Evolutionary conservation across 345 rosid genomes (phyloP).

Genomic region (Hypericum androsaemum): DNA sequence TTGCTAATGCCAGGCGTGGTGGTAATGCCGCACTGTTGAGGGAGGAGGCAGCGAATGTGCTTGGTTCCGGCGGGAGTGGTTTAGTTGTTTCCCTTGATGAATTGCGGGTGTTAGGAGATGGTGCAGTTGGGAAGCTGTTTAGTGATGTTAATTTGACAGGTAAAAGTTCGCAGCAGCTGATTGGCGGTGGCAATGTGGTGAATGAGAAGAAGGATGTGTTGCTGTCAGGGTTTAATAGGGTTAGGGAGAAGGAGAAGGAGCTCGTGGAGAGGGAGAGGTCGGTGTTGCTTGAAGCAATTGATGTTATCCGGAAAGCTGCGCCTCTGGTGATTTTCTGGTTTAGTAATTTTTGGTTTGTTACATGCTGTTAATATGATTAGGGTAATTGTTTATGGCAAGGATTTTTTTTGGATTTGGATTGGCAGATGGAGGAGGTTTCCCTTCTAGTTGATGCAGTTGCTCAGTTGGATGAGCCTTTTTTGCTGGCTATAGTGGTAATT

Average conservation of each 20-base stretch:
- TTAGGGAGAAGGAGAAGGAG: slow-evolving; percentile 63
- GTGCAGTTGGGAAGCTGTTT: slow-evolving; percentile 15
- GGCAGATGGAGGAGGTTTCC: slow-evolving; percentile 92
- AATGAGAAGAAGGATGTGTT: slow-evolving; percentile 20
- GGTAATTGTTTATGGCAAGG: slow-evolving; percentile 18
- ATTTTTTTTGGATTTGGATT: slow-evolving; percentile 28
- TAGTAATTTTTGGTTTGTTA: slow-evolving; percentile 28
- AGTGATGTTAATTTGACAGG: slow-evolving; percentile 31
- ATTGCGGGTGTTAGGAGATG: slow-evolving; percentile 20
- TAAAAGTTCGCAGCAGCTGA: too few species aligned
- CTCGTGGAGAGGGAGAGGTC: slow-evolving; percentile 62
- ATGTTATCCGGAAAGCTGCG: slow-evolving; percentile 71
- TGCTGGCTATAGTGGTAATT: slow-evolving; percentile 98
- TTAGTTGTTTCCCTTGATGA: slow-evolving; percentile 63
- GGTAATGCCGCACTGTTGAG: slow-evolving; percentile 12
- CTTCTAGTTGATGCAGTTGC: slow-evolving; percentile 81
- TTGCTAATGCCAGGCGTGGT: slow-evolving; percentile 19
- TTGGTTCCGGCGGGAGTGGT: slow-evolving; percentile 63
- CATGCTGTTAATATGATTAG: slow-evolving; percentile 16
- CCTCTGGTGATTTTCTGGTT: slow-evolving; percentile 73
- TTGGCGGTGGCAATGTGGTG: not conserved
- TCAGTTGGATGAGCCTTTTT: slow-evolving; percentile 90
- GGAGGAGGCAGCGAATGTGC: slow-evolving; percentile 27
- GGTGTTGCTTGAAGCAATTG: slow-evolving; percentile 47
- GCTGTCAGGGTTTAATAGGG: slow-evolving; percentile 47